Conservation (phyloP, 1,284 basidiomycete species). For the Mycena sp. region DNA sequence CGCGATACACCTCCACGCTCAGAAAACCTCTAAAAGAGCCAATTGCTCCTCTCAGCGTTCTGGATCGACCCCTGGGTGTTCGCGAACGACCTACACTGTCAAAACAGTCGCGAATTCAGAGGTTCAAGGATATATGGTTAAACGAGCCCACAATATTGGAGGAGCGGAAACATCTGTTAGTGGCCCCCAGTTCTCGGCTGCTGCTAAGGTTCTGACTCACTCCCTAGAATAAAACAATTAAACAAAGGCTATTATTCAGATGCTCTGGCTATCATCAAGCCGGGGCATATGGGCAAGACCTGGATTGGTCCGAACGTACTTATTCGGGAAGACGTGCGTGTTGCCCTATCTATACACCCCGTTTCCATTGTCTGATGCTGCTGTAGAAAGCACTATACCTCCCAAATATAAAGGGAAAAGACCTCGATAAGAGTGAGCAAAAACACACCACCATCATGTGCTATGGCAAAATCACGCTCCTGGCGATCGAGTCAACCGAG, state of each 20-base stretch:
- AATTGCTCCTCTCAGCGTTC: too few relatives aligned
- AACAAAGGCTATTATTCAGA: slow-evolving; percentile 93
- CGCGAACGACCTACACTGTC: slow-evolving; percentile 63
- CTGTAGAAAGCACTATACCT: slow-evolving; percentile 90
- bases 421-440: slow-evolving; percentile 61
- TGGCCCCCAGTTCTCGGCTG: slow-evolving; percentile 26
- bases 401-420: slow-evolving; percentile 86
- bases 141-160: slow-evolving; percentile 77
- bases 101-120: slow-evolving; percentile 71
- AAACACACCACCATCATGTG: slow-evolving; percentile 86
- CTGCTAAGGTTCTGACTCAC: slow-evolving; percentile 10
- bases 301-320: slow-evolving; percentile 93
- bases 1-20: too few relatives aligned
- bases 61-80: slow-evolving; percentile 80
- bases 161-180: slow-evolving; percentile 82
- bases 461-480: slow-evolving; percentile 78
- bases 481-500: slow-evolving; percentile 84
- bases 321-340: slow-evolving; percentile 84
- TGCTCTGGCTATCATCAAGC: slow-evolving; percentile 76
- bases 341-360: background rate
- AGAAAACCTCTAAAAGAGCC: too few relatives aligned
- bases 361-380: background rate
- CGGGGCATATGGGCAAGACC: slow-evolving; percentile 89
- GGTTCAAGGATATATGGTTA: slow-evolving; percentile 70
- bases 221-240: slow-evolving; percentile 82